A percentile compares a stretch with the other conserved stretches of the same genome.
phyloP scores from a whole-genome alignment of 805 yeast species.

The Brettanomyces sp. region DNA sequence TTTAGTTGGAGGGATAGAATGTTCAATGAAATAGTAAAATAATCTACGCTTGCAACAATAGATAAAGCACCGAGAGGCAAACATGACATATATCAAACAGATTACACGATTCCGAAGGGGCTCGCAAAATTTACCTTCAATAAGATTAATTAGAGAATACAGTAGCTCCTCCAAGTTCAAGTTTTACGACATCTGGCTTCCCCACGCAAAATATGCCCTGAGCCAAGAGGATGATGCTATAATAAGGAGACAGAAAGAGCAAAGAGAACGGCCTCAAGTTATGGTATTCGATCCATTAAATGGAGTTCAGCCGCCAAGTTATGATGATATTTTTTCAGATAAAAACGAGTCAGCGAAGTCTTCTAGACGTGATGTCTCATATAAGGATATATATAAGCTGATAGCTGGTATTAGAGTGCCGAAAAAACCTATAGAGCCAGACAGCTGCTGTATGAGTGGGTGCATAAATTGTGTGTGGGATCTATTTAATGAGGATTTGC shows the following conservation, averaged over 20 bases:
- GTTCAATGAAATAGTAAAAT: no score
- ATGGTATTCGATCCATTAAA: constrained; percentile 20
- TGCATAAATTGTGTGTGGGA: constrained; percentile 98
- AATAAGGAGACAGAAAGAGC: not conserved
- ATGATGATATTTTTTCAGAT: constrained; percentile 22
- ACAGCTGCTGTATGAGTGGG: constrained; percentile 96
- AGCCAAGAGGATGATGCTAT: not conserved
- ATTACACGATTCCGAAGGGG: no score
- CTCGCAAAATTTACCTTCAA: no score
- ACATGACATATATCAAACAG: no score
- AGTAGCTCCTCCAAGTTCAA: not conserved
- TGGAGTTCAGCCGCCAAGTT: constrained; percentile 11
- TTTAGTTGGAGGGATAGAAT: no score
- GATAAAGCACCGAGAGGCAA: no score
- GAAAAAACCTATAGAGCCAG: constrained; percentile 80
- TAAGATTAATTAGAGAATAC: no score
- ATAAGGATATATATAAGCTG: constrained; percentile 22
- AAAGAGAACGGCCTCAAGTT: constrained; percentile 2
- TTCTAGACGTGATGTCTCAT: constrained; percentile 27
- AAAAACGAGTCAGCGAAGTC: constrained; percentile 23
- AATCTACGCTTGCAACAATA: no score
- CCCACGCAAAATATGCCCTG: not conserved
- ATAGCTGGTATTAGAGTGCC: constrained; percentile 73
- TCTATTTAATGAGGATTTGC: constrained; percentile 75
- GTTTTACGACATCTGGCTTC: not conserved